A percentile compares a stretch with the other conserved stretches of the same genome.
These are phyloP conservation scores for Pulveroboletus sp. DNA, from an alignment of 768 basidiomycete species.

Conservation along the genomic window DNA sequence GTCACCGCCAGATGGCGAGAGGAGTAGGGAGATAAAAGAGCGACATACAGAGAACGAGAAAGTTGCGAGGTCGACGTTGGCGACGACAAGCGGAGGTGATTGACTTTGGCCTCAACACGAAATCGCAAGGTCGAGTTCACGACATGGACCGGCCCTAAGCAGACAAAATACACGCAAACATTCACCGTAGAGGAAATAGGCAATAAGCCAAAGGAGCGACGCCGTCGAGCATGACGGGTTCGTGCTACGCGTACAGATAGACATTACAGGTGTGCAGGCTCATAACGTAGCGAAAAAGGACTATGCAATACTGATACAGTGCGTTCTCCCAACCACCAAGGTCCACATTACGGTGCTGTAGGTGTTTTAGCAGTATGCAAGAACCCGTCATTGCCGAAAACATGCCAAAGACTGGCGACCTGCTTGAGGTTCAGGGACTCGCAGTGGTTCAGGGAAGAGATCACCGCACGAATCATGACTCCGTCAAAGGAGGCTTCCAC, in stretches of 20 bases:
- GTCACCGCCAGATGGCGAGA: neutral
- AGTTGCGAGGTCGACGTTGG: constrained; percentile 23
- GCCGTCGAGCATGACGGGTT: neutral
- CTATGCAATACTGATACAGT: constrained; percentile 32
- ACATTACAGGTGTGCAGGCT: constrained; percentile 24
- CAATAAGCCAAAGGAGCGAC: no score
- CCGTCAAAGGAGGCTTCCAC: constrained; percentile 41
- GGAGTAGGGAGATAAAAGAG: neutral
- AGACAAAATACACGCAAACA: constrained; percentile 30
- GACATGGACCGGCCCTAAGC: constrained; percentile 32
- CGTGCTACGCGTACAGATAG: constrained; percentile 22
- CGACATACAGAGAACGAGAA: constrained; percentile 17
- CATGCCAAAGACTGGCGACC: constrained; percentile 2
- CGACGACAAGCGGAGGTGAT: constrained; percentile 28
- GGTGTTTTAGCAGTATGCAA: constrained; percentile 30
- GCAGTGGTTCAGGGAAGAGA: neutral
- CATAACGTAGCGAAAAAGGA: constrained; percentile 18
- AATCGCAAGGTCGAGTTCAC: constrained; percentile 21
- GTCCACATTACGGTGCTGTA: constrained; percentile 27
- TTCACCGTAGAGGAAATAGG: neutral
- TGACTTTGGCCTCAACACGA: constrained; percentile 26
- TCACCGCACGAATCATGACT: constrained; percentile 27
- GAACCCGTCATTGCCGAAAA: constrained; percentile 18
- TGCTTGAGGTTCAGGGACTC: constrained; percentile 15
- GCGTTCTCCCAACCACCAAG: constrained; percentile 13